A percentile compares a stretch with the other conserved stretches of the same genome.
Conservation (phyloP, 2,329 filamentous ascomycete species). For the Penicillium sclerotiorum region DNA sequence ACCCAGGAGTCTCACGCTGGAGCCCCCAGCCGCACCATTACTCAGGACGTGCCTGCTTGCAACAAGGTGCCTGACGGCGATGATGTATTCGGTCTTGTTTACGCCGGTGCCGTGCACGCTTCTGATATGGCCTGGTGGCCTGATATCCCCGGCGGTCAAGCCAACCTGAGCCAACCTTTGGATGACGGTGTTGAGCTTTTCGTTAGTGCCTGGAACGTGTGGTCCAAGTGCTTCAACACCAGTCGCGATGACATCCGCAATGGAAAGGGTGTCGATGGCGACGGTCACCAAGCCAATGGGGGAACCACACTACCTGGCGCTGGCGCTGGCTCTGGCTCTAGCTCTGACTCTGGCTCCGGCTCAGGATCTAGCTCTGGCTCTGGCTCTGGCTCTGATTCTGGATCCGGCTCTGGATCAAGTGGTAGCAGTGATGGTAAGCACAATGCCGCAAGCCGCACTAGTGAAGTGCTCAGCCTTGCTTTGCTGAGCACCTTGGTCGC, state of each 20-base stretch:
- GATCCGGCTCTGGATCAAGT: background rate
- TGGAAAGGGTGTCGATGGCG: background rate
- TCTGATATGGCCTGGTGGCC: background rate
- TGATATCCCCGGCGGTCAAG: background rate
- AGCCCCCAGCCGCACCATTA: background rate
- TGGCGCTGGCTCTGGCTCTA: too few relatives aligned
- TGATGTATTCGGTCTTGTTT: background rate
- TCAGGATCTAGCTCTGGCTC: too few relatives aligned
- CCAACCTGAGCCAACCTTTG: background rate
- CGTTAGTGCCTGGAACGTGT: background rate
- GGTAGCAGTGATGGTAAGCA: background rate
- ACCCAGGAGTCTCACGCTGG: background rate
- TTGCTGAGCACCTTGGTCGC: background rate
- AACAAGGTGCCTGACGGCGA: background rate
- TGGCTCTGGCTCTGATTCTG: too few relatives aligned
- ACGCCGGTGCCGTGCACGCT: background rate
- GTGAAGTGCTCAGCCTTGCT: background rate
- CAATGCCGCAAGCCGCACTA: background rate
- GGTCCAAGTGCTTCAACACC: background rate
- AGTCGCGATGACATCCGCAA: background rate
- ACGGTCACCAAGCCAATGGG: background rate
- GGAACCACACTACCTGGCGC: too few relatives aligned
- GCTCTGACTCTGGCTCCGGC: background rate
- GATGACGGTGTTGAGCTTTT: constrained; percentile 3
- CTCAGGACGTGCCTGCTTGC: constrained; percentile 1